Base-by-base conservation (phyloP, 2,329 filamentous ascomycete species). In the Helminthosporium solani region DNA sequence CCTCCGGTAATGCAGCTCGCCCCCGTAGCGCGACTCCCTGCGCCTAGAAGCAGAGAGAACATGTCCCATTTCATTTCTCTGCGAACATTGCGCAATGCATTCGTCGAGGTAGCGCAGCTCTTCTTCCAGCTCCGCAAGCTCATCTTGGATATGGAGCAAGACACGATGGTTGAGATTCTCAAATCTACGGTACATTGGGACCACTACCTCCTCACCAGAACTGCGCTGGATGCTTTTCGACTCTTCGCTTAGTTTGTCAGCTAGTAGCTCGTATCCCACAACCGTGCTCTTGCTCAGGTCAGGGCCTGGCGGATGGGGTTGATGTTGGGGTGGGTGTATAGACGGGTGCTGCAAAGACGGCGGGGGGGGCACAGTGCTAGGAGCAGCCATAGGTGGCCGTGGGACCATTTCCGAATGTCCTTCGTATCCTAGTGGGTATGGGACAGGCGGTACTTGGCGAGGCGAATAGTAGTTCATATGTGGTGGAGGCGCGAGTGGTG, bases 81-180 rank as follows among this genome's bases (percentile, higher is more conserved):
- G 58, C n/a, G 63, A 63, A 21, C 58, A 56, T 50, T 75, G 73
- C 12, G 73, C 72, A 60, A 81, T 76, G 33, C 75, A 74, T 50
- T 81, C 77, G 45, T 96, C 91, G 1, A 94, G 70, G 0, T 77
- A 75, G 15, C 82, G 80, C 1, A 96, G 78, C 46, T 91, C 83
- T 59, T 90, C 85, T 68, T 96, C 90, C 30, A 95, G 75, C 58
- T 92, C 86, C 23, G 78, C 77, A 15, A 96, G 81, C 66, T 95
- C 89, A 62, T 95, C 90, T 68, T 96, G 91, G 14, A 95, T 76
- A 52, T 94, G 85, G 0, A 96, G 75, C 2, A 96, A 73, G 2
- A 95, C 73, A 2, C 91, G 84, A 64, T 95, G 90, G 58, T 94
- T 91, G 15, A 96, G 73, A 9, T 82, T 79, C 64, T 88, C 85